phyloP scores from a whole-genome alignment of 2,329 filamentous ascomycete genomes.

The Elsinoe necatrix region DNA sequence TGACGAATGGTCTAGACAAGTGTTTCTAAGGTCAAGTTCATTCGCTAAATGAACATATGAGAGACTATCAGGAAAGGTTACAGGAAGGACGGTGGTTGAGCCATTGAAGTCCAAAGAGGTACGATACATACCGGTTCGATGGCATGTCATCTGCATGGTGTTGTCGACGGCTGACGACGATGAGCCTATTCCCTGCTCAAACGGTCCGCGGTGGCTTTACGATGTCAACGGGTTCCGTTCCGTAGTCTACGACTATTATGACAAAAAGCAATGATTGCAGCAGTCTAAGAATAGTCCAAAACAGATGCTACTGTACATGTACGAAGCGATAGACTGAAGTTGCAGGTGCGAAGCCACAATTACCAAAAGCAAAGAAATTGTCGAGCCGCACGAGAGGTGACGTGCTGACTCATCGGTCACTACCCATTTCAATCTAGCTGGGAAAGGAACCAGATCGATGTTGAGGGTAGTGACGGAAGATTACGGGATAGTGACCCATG shows the following conservation, averaged over 20 bases:
- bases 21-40: no score
- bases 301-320: no score
- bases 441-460: not conserved
- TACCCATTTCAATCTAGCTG: not conserved
- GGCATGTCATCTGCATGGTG: no score
- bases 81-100: no score
- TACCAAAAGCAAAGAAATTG: no score
- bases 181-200: not conserved
- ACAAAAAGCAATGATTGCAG: not conserved
- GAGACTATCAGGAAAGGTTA: no score
- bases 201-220: not conserved
- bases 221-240: not conserved
- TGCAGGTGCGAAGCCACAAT: no score
- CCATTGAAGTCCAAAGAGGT: no score
- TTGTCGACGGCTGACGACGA: not conserved
- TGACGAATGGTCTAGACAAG: constrained; percentile 7
- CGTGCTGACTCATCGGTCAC: not conserved
- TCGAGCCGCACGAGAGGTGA: not conserved
- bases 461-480: not conserved
- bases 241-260: not conserved
- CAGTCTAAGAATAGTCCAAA: not conserved
- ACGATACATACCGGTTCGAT: no score
- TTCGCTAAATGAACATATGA: no score
- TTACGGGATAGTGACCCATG: not conserved
- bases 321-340: no score